Percentiles rank a stretch among this genome's conserved stretches.
Conservation (phyloP, 768 basidiomycete genomes). For the Favolaschia claudopus region DNA sequence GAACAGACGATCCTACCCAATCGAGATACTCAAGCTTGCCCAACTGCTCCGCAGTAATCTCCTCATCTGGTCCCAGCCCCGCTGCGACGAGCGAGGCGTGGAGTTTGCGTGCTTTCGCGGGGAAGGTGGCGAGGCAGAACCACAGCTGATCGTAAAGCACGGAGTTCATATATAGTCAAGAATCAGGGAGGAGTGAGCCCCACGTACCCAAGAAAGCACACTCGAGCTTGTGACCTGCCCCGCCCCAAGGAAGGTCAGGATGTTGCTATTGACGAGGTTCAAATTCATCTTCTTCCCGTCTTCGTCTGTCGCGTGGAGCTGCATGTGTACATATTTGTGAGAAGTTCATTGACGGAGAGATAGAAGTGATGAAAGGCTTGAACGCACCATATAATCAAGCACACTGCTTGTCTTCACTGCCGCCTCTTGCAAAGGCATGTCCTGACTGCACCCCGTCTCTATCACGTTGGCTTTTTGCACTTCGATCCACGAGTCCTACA, state of each 20-base stretch:
- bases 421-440: conserved; percentile 4
- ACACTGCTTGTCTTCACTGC: conserved; percentile 10
- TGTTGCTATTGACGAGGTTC: conserved; percentile 14
- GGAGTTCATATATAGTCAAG: no score
- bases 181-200: no score
- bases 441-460: no score
- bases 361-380: not conserved
- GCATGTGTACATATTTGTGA: not conserved
- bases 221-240: conserved; percentile 25
- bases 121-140: conserved; percentile 23
- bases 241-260: conserved; percentile 18
- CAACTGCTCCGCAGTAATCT: conserved; percentile 21
- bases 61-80: conserved; percentile 6
- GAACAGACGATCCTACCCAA: conserved; percentile 9
- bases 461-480: not conserved
- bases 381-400: conserved; percentile 20
- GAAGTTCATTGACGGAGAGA: not conserved
- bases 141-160: conserved; percentile 16
- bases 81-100: conserved; percentile 20
- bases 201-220: conserved; percentile 15
- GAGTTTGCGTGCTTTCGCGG: conserved; percentile 15
- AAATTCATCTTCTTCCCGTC: conserved; percentile 22
- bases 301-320: conserved; percentile 25
- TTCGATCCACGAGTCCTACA: not conserved
- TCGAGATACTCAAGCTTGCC: conserved; percentile 23